Base-by-base conservation (phyloP, 1,284 basidiomycete genomes). In the Puccinia coronata region DNA sequence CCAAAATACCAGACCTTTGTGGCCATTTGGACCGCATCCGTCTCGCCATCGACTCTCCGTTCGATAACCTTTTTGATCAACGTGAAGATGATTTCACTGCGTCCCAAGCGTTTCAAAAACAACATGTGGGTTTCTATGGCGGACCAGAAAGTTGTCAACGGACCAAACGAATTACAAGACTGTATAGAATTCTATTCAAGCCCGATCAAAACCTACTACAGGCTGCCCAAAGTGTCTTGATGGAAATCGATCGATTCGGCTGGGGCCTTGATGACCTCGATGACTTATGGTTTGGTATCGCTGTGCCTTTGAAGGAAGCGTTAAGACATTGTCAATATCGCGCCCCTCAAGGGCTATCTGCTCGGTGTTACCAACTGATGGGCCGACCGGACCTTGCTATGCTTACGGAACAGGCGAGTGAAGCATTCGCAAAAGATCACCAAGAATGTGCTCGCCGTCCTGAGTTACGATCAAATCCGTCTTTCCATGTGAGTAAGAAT, bases 281-380 rank as follows among this genome's bases (percentile, higher is more conserved):
- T 74, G 79, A 74, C 39, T 41, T 81, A n/a, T 70, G 67, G 69
- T 81, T 61, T 71, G 70, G 39, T 25, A 74, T 81, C 28, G 53
- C 70, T 3, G 47, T 81, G 11, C 79, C 79, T 31, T 39, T 81
- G 55, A 72, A 61, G 39, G 79, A 81, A 67, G 71, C 71, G 23
- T 57, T 81, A 49, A 63, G 79, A 73, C 49, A 81, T 41, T 81
- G 79, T 67, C 79, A 81, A 74, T 73, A 65, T 55, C 41, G 70
- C 16, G 79, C 70, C 39, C 79, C 79, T 9, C 71, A 55, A 28
- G 79, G 71, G 31, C 49, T 81, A 63, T 67, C 79, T 53, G 59
- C 57, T 65, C 55, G 53, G 51, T 49, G 55, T 41, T 81, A 81
- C 67, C 69, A 81, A 55, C 49, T 81, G 57, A 81, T 81, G 36